Base-by-base conservation (phyloP, 768 basidiomycete genomes). In the Boletus rex-veris region DNA sequence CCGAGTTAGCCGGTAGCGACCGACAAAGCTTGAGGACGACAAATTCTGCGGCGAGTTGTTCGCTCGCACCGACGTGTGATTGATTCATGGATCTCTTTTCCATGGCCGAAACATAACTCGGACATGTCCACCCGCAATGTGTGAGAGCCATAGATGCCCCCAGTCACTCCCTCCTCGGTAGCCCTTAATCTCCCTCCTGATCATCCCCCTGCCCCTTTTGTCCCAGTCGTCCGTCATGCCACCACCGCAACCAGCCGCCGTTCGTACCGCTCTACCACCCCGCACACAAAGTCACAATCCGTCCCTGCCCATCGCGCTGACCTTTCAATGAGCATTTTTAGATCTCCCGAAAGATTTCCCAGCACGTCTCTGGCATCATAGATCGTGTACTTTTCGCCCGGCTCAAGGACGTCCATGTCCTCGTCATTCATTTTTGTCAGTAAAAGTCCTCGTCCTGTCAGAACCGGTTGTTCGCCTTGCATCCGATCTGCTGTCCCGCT, bases 331-430 rank as follows among this genome's bases (percentile, higher is more conserved):
- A 93, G 75, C 38, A 66, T 48, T 31, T 73, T 74, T 56, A 81
- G 81, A 44, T 81, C 81, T 5, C 63, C 71, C 3, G 81, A 75
- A 28, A 88, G 54, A 6, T 71, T 71, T 33, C 91, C 91, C 26
- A 81, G 71, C 47, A 81, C 72, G 59, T 93, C 93, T n/a, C 75
- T 74, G n/a, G 77, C 73, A 33, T 82, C 75, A 72, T 84, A 91
- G 45, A 92, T 80, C 45, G 73, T 73, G 71, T 87, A 84, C 46
- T 70, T 70, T 55, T 82, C 80, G 2, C 87, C 90, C 4, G 88
- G 82, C 64, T 73, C 74, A 24, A 58, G 71, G n/a, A 54, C 37
- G 28, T 31, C 57, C 44, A 18, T 43, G 16, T 56, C 50, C 18
- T 28, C 55, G 15, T 43, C 53, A 18, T 52, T 56, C 39, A 35